Conservation (phyloP, 1,284 basidiomycete genomes). For the Coniferiporia sulphurascens region DNA sequence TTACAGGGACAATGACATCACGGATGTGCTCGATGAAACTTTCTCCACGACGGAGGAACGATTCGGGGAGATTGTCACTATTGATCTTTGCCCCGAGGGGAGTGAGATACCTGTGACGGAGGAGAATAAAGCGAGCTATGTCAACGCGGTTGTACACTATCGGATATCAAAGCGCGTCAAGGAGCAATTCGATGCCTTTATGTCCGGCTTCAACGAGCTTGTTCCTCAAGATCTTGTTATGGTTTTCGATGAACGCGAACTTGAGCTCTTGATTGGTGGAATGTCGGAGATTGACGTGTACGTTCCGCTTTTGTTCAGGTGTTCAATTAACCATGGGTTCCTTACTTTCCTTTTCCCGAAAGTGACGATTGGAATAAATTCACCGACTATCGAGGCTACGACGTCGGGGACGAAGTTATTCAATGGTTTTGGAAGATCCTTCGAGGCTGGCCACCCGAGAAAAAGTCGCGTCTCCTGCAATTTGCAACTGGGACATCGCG, state of each 20-base stretch:
- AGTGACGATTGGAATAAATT: constrained; percentile 77
- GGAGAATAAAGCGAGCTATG: constrained; percentile 95
- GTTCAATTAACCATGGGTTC: neutral
- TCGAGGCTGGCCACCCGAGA: constrained; percentile 87
- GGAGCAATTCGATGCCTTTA: constrained; percentile 95
- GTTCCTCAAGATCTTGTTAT: constrained; percentile 92
- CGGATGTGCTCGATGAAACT: constrained; percentile 85
- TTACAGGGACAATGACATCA: constrained; percentile 79
- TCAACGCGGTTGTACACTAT: constrained; percentile 86
- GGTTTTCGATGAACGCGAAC: constrained; percentile 92
- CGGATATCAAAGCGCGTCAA: constrained; percentile 88
- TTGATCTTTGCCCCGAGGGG: constrained; percentile 83
- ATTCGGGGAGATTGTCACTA: constrained; percentile 90
- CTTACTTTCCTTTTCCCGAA: neutral
- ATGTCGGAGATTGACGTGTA: constrained; percentile 95
- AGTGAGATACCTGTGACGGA: constrained; percentile 80
- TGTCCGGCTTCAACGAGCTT: constrained; percentile 91
- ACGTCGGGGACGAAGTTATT: constrained; percentile 81
- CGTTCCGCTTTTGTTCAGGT: constrained; percentile 26
- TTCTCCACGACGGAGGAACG: constrained; percentile 91
- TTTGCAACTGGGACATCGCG: constrained; percentile 92
- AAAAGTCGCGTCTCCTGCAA: constrained; percentile 84
- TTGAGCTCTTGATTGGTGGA: constrained; percentile 90
- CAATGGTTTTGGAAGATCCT: constrained; percentile 99
- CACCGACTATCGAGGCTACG: constrained; percentile 71